Conservation (phyloP, 495 filamentous ascomycete species). For the Daldinia loculata region DNA sequence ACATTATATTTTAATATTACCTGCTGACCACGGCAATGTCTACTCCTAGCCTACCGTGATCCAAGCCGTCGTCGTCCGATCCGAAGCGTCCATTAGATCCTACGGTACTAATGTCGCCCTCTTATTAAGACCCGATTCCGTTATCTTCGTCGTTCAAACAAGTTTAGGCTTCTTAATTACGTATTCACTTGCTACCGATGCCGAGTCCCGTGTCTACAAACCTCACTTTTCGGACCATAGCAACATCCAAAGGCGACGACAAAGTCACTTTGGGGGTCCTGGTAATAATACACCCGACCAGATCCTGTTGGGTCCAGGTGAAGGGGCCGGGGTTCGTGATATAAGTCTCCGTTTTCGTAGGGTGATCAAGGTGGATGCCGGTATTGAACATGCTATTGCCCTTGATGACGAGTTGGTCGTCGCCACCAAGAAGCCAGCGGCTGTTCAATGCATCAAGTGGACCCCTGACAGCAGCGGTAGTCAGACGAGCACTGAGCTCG, state of each 20-base stretch:
- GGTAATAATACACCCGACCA: constrained; percentile 61
- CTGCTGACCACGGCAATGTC: constrained; percentile 35
- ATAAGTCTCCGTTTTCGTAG: constrained; percentile 92
- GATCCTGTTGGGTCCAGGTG: constrained; percentile 68
- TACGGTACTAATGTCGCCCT: constrained; percentile 88
- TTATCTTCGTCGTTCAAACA: constrained; percentile 92
- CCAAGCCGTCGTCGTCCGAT: constrained; percentile 84
- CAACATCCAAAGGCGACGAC: constrained; percentile 72
- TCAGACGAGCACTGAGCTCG: constrained; percentile 89
- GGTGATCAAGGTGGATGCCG: constrained; percentile 98
- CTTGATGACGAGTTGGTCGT: constrained; percentile 94
- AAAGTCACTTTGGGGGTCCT: constrained; percentile 72
- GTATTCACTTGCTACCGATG: constrained; percentile 88
- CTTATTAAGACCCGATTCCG: constrained; percentile 88
- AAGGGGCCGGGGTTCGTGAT: constrained; percentile 83
- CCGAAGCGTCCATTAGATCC: constrained; percentile 74
- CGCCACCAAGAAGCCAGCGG: constrained; percentile 90
- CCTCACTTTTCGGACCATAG: constrained; percentile 74
- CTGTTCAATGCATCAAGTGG: constrained; percentile 97
- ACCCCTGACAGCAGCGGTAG: constrained; percentile 78
- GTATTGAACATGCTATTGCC: constrained; percentile 85
- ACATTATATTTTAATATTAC: not conserved
- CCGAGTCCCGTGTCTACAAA: constrained; percentile 82
- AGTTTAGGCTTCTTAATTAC: constrained; percentile 88
- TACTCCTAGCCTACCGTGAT: constrained; percentile 80